A percentile compares a stretch with the other conserved stretches of the same genome.
phyloP scores from a whole-genome alignment of 352 stramenopile species.

The Pythium guiyangense region DNA sequence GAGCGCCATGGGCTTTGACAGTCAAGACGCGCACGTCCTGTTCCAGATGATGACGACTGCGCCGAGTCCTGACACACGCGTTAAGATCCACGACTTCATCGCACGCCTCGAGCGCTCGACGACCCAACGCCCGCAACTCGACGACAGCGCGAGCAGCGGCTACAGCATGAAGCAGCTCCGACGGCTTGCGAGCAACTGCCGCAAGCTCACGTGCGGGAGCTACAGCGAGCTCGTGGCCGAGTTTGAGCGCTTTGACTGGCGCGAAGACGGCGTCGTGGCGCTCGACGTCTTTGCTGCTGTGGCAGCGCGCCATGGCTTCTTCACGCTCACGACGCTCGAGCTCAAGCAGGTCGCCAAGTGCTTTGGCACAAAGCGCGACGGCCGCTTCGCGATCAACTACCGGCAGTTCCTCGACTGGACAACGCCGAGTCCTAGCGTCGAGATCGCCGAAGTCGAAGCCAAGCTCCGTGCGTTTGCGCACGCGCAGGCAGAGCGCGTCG shows the following conservation, averaged over 20 bases:
- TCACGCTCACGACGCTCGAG: slow-evolving; percentile 32
- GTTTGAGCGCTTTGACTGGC: slow-evolving; percentile 73
- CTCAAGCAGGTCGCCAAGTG: slow-evolving; percentile 41
- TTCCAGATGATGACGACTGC: slow-evolving; percentile 25
- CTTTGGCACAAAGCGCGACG: slow-evolving; percentile 45
- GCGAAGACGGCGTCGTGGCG: slow-evolving; percentile 34
- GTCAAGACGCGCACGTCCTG: slow-evolving; percentile 30
- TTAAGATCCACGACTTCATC: slow-evolving; percentile 33
- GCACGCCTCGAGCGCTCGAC: slow-evolving; percentile 26
- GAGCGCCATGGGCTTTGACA: slow-evolving; percentile 26
- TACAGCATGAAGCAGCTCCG: slow-evolving; percentile 44
- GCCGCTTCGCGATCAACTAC: slow-evolving; percentile 58
- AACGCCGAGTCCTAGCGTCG: slow-evolving; percentile 25
- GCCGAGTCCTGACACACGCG: slow-evolving; percentile 4
- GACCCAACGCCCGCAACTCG: slow-evolving; percentile 9
- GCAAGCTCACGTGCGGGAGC: slow-evolving; percentile 33
- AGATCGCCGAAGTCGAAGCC: slow-evolving; percentile 39
- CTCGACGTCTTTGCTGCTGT: slow-evolving; percentile 45
- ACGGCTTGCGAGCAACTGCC: slow-evolving; percentile 42
- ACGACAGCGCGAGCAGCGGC: slow-evolving; percentile 19
- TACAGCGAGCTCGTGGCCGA: slow-evolving; percentile 29
- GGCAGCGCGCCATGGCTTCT: slow-evolving; percentile 32
- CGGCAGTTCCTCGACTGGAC: slow-evolving; percentile 67
- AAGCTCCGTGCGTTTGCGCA: slow-evolving; percentile 46
- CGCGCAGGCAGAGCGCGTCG: slow-evolving; percentile 30